A percentile compares a stretch with the other conserved stretches of the same genome.
phyloP scores from a whole-genome alignment of 495 filamentous ascomycete species.

The Penicillium nucicola region DNA sequence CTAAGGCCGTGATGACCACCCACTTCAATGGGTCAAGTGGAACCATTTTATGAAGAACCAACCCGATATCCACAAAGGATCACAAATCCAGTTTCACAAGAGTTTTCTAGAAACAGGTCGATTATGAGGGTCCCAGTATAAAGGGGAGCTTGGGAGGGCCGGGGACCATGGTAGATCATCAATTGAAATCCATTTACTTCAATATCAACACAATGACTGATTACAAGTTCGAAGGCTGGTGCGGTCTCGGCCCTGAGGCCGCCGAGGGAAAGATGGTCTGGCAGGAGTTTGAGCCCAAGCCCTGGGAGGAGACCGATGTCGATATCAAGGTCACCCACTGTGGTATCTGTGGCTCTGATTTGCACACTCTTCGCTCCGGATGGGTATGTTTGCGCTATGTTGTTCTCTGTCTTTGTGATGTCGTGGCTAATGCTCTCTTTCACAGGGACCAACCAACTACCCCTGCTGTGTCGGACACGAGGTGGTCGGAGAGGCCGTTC shows the following conservation, averaged over 20 bases:
- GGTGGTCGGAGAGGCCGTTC: constrained; percentile 73
- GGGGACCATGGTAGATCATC: background rate
- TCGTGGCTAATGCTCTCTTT: background rate
- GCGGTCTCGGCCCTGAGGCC: constrained; percentile 52
- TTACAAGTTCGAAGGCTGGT: constrained; percentile 77
- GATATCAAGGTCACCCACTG: constrained; percentile 37
- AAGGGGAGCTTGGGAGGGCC: background rate
- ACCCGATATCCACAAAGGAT: background rate
- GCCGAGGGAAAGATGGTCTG: constrained; percentile 73
- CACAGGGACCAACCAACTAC: constrained; percentile 54
- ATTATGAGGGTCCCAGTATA: constrained; percentile 2
- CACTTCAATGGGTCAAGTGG: constrained; percentile 12
- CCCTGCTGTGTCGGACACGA: constrained; percentile 84
- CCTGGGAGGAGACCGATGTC: constrained; percentile 72
- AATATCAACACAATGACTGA: constrained; percentile 16
- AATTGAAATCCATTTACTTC: constrained; percentile 1
- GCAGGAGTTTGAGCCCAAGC: constrained; percentile 72
- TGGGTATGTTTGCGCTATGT: constrained; percentile 47
- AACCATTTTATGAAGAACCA: background rate
- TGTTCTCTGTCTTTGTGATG: no score
- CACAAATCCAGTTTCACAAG: background rate
- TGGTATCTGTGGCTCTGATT: constrained; percentile 50
- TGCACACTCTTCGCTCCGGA: constrained; percentile 71
- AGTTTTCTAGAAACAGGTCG: constrained; percentile 1
- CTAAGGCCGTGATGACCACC: constrained; percentile 18